A percentile compares a stretch with the other conserved stretches of the same genome.
Evolutionary conservation across 2,329 filamentous ascomycete genomes (phyloP).

Genomic region (Botrytis fabae): DNA sequence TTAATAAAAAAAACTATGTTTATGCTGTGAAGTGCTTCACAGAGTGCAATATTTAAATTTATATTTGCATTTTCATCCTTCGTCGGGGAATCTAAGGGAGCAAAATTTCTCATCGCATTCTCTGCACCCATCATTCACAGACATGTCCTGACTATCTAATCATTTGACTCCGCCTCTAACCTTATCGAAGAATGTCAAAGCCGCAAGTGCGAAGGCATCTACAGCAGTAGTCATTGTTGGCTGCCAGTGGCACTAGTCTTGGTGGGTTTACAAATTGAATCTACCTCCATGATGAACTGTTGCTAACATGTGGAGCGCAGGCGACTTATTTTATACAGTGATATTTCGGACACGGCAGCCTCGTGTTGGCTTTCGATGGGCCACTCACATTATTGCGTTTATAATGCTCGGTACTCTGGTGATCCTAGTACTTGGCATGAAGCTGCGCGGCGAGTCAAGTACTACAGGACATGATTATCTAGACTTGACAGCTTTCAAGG

Average conservation of each 20-base stretch:
- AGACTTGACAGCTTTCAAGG: conserved; percentile 38
- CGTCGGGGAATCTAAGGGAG: background rate
- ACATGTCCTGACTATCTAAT: background rate
- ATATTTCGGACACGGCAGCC: conserved; percentile 9
- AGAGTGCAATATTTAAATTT: background rate
- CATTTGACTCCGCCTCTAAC: background rate
- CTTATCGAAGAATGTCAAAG: conserved; percentile 49
- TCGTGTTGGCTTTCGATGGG: conserved; percentile 37
- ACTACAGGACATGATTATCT: background rate
- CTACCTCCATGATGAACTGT: no score
- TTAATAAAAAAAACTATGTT: background rate
- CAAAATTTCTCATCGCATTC: background rate
- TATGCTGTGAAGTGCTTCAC: background rate
- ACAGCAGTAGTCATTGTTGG: conserved; percentile 56
- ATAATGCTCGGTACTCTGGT: conserved; percentile 1
- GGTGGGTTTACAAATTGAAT: background rate
- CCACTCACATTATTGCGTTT: background rate
- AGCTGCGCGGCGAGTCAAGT: background rate
- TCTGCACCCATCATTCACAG: background rate
- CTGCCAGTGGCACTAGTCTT: conserved; percentile 16
- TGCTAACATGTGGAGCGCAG: background rate
- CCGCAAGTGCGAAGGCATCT: conserved; percentile 52
- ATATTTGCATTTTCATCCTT: background rate
- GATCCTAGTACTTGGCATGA: conserved; percentile 14
- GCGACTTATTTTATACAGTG: background rate